phyloP scores from a whole-genome alignment of 805 yeast genomes.

The Starmerella floris region DNA sequence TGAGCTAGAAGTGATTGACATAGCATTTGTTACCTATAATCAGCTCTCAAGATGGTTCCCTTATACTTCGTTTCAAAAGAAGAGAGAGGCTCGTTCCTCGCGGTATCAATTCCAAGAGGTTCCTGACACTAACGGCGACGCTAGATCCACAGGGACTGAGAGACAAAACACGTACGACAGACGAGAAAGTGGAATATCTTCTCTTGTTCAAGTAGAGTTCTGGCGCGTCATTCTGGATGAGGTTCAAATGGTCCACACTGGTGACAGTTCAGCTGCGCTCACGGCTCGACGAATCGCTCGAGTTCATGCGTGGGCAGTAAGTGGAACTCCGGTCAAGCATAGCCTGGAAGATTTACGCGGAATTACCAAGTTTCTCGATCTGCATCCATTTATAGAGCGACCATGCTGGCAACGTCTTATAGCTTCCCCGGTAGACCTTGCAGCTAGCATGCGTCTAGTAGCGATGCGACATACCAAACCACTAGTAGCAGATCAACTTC shows the following conservation, averaged over 20 bases:
- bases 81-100: constrained; percentile 28
- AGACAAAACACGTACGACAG: too few species aligned
- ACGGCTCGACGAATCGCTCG: constrained; percentile 72
- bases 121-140: background rate
- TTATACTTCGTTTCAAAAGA: constrained; percentile 50
- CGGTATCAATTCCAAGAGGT: background rate
- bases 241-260: constrained; percentile 79
- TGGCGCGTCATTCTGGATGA: constrained; percentile 88
- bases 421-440: constrained; percentile 33
- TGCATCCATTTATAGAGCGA: constrained; percentile 48
- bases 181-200: constrained; percentile 40
- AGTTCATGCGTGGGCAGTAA: constrained; percentile 90
- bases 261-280: constrained; percentile 60
- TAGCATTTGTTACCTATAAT: constrained; percentile 67
- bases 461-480: constrained; percentile 73
- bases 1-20: constrained; percentile 49
- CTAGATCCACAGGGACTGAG: background rate
- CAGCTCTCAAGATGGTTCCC: constrained; percentile 64
- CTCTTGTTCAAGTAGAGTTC: constrained; percentile 67
- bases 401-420: constrained; percentile 32
- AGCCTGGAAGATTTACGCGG: constrained; percentile 57
- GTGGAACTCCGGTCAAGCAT: constrained; percentile 80
- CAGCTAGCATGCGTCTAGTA: constrained; percentile 39
- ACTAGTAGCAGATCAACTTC: constrained; percentile 64
- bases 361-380: constrained; percentile 49